Conservation (phyloP, 2,329 filamentous ascomycete genomes). For the Chaetomium olivaceum region DNA sequence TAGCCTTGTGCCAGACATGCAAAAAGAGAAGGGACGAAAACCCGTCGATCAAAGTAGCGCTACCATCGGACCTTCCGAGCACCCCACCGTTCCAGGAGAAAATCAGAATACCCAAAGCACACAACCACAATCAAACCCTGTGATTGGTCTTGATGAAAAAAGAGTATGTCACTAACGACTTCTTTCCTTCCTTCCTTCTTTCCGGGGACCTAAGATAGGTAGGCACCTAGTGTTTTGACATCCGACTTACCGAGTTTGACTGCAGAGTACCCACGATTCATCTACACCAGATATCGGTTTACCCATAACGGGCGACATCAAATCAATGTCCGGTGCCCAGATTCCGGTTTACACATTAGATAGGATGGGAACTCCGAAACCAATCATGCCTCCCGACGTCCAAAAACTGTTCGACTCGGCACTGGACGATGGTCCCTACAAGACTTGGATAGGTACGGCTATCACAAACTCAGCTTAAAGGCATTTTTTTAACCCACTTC, state of each 20-base stretch:
- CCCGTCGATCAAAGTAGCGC: not conserved
- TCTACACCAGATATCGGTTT: not conserved
- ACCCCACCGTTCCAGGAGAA: too few relatives aligned
- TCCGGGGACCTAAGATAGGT: not conserved
- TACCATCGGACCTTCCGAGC: not conserved
- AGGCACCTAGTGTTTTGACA: not conserved
- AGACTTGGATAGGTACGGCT: constrained; percentile 13
- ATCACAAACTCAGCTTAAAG: not conserved
- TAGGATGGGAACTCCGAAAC: not conserved
- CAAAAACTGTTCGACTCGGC: constrained; percentile 18
- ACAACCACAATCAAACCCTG: not conserved
- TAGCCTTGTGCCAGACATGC: not conserved
- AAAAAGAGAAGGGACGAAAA: not conserved
- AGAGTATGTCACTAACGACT: not conserved
- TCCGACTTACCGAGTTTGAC: not conserved
- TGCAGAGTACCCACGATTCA: not conserved
- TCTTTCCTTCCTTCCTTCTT: not conserved
- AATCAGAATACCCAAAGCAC: not conserved
- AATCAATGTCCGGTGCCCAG: not conserved
- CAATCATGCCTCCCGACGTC: constrained; percentile 9
- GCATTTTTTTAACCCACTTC: not conserved
- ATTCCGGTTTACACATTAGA: not conserved
- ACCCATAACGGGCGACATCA: not conserved
- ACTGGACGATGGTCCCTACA: constrained; percentile 19
- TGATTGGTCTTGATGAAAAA: not conserved